These are phyloP conservation scores for Bonia amplexicaulis DNA, from an alignment of 176 grass and related monocot genomes.

Conservation along the genomic window DNA sequence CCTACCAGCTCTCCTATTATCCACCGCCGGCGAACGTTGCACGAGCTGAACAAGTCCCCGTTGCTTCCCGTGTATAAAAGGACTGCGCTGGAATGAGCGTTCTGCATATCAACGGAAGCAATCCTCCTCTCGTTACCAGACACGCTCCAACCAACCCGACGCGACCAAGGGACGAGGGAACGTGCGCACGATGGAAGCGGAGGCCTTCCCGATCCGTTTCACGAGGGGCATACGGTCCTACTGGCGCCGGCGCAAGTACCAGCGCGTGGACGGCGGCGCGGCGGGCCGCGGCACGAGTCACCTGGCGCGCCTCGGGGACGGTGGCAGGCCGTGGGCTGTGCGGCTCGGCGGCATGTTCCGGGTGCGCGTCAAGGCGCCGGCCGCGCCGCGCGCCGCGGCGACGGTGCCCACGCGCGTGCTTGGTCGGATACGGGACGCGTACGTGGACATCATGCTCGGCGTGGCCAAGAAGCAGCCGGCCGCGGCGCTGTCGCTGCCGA, in stretches of 20 bases:
- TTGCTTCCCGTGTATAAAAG: slow-evolving; percentile 26
- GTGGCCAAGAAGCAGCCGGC: slow-evolving; percentile 47
- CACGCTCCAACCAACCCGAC: background rate
- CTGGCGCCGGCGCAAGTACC: slow-evolving; percentile 62
- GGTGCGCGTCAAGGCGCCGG: slow-evolving; percentile 12
- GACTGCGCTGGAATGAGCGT: background rate
- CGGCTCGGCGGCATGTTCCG: slow-evolving; percentile 45
- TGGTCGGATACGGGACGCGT: slow-evolving; percentile 58
- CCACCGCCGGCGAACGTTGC: background rate
- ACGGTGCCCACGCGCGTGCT: slow-evolving; percentile 46
- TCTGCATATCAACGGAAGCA: background rate
- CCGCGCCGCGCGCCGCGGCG: background rate
- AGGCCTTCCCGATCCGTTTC: slow-evolving; percentile 62
- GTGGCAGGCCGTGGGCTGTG: slow-evolving; percentile 28
- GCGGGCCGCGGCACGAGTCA: slow-evolving; percentile 17
- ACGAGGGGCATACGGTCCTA: slow-evolving; percentile 69
- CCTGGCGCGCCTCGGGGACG: slow-evolving; percentile 50
- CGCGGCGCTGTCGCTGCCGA: background rate
- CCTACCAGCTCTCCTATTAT: background rate
- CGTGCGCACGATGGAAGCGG: slow-evolving; percentile 32
- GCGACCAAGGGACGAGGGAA: background rate
- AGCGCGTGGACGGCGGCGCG: slow-evolving; percentile 19
- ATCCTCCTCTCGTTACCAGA: background rate
- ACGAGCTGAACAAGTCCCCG: background rate
- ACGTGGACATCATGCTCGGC: slow-evolving; percentile 66